These are phyloP conservation scores for Candida krabiensis DNA, from an alignment of 805 yeast species.

Conservation along the genomic window DNA sequence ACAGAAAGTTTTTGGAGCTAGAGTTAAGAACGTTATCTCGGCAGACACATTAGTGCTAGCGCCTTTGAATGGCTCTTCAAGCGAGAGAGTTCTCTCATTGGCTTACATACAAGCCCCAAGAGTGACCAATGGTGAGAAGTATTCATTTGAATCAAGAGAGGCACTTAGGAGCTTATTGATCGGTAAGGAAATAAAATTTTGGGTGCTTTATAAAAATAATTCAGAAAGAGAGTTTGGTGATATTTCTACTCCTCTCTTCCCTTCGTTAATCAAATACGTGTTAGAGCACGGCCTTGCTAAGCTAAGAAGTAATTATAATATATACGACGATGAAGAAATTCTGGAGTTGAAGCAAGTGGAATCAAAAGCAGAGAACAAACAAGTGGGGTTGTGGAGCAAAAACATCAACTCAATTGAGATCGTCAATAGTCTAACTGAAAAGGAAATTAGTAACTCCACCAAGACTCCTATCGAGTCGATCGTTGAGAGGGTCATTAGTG, in stretches of 20 bases:
- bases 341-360: constrained; percentile 41
- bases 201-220: constrained; percentile 53
- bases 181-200: constrained; percentile 63
- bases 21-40: constrained; percentile 67
- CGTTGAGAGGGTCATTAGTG: constrained; percentile 74
- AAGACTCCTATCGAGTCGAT: constrained; percentile 51
- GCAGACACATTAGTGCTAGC: constrained; percentile 68
- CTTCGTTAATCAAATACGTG: constrained; percentile 55
- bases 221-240: constrained; percentile 72
- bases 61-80: constrained; percentile 48
- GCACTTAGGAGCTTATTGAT: constrained; percentile 57
- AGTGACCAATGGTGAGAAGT: constrained; percentile 42
- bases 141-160: constrained; percentile 62
- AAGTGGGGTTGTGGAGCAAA: constrained; percentile 57
- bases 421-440: constrained; percentile 30
- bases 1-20: constrained; percentile 44
- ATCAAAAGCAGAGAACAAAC: constrained; percentile 49
- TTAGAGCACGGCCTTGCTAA: constrained; percentile 61
- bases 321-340: constrained; percentile 41
- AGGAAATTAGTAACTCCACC: constrained; percentile 37
- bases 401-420: constrained; percentile 25
- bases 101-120: constrained; percentile 65
- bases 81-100: constrained; percentile 63
- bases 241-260: constrained; percentile 59
- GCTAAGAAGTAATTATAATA: constrained; percentile 51